Base-by-base conservation (phyloP, 768 basidiomycete genomes). In the Boletus rubroflammeus region DNA sequence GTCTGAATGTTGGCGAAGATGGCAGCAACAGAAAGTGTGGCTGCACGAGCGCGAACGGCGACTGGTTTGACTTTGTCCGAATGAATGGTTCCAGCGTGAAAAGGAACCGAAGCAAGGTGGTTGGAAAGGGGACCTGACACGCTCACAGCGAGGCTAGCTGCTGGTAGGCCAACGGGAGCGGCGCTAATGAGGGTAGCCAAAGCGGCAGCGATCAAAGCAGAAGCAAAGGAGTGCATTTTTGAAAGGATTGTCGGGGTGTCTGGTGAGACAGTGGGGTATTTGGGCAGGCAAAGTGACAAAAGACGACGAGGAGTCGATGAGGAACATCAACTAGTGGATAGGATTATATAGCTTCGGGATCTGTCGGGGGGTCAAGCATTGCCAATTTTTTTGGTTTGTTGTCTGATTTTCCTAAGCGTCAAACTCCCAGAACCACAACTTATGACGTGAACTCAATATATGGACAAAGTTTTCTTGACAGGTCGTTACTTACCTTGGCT, bases 211-310 rank as follows among this genome's bases (percentile, higher is more conserved):
- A 68, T 45, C 58, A 69, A 47, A 60, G 59, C 44, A 52, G 59
- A 50, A 49, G 66, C 35, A 47, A 73, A 72, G 51, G 71, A 73
- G 64, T 60, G 67, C 75, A 76, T 76, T 54, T 65, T 66, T 57
- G 54, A 66, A 74, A 68, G 32, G 71, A 73, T 52, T 53, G 72
- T 69, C 60, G 56, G 57, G 62, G 58, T 54, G 58, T 62, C 59
- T 54, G 49, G 38, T 46, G 41, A 53, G 60, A 67, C 35, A 19
- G 45, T 40, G 19, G 21, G 47, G 7, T 25, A 1, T n/a, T 6
- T 17, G 17, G 15, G 15, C 7, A 31, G 8, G 31, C 3, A 9
- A 59, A 48, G 35, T 19, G 42, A 50, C 8, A 49, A 62, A 47
- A 55, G 54, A 56, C 28, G 55, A 64, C 58, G 52, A 55, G 41